These are phyloP conservation scores for Ophiostoma himal-ulmi DNA, from an alignment of 2,329 filamentous ascomycete species.

Conservation along the genomic window DNA sequence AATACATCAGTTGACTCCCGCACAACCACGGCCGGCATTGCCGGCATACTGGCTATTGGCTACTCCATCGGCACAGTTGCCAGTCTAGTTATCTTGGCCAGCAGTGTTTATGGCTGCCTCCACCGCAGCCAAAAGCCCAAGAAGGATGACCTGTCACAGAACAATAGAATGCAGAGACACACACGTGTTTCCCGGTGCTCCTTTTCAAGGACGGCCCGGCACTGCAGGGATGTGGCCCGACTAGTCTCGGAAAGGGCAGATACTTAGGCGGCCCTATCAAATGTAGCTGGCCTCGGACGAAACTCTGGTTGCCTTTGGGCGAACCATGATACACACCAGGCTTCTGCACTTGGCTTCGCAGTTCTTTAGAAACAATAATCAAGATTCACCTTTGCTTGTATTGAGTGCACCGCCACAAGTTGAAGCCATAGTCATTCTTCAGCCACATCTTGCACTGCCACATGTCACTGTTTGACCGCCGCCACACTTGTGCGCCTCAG, in stretches of 20 bases:
- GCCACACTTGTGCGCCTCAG: too few relatives aligned
- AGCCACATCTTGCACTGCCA: background rate
- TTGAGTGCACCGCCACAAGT: background rate
- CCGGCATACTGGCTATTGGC: slow-evolving; percentile 14
- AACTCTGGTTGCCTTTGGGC: background rate
- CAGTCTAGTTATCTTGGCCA: slow-evolving; percentile 16
- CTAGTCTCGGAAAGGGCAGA: background rate
- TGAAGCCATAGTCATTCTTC: background rate
- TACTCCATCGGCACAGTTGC: slow-evolving; percentile 14
- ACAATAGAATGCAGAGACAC: background rate
- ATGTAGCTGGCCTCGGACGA: too few relatives aligned
- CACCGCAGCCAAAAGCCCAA: background rate
- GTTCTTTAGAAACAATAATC: background rate
- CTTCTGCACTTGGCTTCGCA: background rate
- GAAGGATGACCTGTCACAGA: background rate
- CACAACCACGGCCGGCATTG: slow-evolving; percentile 8
- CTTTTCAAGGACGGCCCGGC: background rate
- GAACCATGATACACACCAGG: background rate
- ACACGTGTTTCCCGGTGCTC: background rate
- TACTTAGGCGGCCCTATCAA: too few relatives aligned
- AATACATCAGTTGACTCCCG: background rate
- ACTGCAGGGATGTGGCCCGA: background rate
- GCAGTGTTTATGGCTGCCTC: slow-evolving; percentile 14
- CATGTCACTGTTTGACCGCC: background rate
- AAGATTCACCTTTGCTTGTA: background rate